Conservation (phyloP, 345 rosid genomes). For the Sonneratia alba region DNA sequence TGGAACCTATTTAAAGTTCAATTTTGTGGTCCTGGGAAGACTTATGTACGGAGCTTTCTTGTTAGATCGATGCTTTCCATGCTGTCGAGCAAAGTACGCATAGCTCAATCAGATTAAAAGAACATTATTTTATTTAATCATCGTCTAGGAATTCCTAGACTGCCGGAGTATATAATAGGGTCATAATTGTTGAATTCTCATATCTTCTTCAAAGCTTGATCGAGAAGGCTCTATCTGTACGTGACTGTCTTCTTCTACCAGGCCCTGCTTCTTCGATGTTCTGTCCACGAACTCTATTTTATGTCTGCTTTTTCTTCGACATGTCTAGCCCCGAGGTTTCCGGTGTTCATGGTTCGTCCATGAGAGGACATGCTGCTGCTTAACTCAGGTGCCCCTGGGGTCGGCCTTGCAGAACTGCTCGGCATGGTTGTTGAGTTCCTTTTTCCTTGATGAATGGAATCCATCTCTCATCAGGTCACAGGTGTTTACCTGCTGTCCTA, state of each 20-base stretch:
- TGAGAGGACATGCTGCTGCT: background rate
- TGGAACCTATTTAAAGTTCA: background rate
- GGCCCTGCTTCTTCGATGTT: background rate
- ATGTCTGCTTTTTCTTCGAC: background rate
- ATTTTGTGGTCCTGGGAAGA: background rate
- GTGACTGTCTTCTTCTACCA: background rate
- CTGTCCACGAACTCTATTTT: background rate
- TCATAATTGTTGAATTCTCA: background rate
- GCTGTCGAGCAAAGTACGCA: conserved; percentile 12
- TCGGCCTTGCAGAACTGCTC: background rate
- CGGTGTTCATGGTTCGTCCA: background rate
- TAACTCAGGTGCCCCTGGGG: background rate
- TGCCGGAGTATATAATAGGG: conserved; percentile 6
- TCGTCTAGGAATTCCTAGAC: conserved; percentile 12
- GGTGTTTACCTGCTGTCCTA: background rate
- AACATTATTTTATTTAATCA: conserved; percentile 2
- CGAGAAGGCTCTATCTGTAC: background rate
- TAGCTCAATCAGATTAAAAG: conserved; percentile 17
- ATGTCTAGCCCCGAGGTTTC: background rate
- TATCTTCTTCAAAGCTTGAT: background rate
- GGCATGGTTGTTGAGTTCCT: background rate
- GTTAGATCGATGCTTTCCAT: background rate
- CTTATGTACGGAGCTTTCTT: background rate
- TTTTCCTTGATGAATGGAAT: background rate
- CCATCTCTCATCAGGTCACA: background rate